Evolutionary conservation across 805 yeast genomes (phyloP).

Genomic region (Yarrowia sp.): DNA sequence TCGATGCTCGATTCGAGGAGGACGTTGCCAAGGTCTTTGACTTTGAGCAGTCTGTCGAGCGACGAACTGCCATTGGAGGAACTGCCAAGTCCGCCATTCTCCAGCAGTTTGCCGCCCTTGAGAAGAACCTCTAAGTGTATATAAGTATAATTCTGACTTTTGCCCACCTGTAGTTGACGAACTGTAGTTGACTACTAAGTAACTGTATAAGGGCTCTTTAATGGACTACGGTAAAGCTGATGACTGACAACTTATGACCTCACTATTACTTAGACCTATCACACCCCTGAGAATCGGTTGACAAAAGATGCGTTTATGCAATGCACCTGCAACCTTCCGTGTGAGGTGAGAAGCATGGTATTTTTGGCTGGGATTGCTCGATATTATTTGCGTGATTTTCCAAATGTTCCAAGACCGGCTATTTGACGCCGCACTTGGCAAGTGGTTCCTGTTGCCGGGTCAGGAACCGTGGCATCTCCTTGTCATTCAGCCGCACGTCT

Average conservation of each 20-base stretch:
- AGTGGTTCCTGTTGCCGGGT: too few relatives aligned
- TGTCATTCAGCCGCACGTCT: background rate
- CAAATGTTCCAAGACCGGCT: too few relatives aligned
- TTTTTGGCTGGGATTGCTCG: background rate
- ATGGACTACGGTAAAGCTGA: background rate
- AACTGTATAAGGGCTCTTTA: too few relatives aligned
- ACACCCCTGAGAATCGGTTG: background rate
- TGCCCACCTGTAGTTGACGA: background rate
- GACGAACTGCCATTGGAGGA: constrained; percentile 96
- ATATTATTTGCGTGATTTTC: background rate
- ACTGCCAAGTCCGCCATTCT: constrained; percentile 89
- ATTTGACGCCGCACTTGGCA: too few relatives aligned
- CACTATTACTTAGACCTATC: constrained; percentile 1
- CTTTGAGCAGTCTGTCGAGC: constrained; percentile 92
- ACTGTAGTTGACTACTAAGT: background rate
- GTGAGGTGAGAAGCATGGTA: background rate
- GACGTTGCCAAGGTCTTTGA: constrained; percentile 86
- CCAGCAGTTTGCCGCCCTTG: constrained; percentile 53
- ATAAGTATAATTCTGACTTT: too few relatives aligned
- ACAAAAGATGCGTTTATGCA: constrained; percentile 4
- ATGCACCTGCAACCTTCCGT: constrained; percentile 9
- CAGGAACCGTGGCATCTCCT: background rate
- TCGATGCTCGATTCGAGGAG: constrained; percentile 73
- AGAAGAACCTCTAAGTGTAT: constrained; percentile 16
- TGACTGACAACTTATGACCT: too few relatives aligned